Evolutionary conservation across 768 basidiomycete species (phyloP).

Genomic region (Amanita thiersii): DNA sequence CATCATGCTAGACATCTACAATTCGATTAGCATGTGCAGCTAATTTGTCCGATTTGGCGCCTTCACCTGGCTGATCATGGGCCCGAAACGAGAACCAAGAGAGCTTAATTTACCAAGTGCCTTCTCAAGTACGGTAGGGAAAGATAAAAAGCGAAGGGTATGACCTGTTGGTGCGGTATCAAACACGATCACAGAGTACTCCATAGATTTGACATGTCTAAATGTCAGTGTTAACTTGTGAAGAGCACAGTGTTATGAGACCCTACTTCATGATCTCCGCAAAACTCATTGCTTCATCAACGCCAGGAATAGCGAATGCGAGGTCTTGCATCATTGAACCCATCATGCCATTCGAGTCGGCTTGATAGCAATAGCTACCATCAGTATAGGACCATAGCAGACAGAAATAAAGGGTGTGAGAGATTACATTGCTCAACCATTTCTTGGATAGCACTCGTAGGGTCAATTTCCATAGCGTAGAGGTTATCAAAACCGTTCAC

Average conservation of each 20-base stretch:
- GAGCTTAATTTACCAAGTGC: slow-evolving; percentile 91
- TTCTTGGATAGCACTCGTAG: slow-evolving; percentile 94
- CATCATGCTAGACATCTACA: slow-evolving; percentile 92
- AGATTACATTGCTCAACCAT: slow-evolving; percentile 93
- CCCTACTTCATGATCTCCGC: slow-evolving; percentile 99
- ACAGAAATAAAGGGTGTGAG: slow-evolving; percentile 4
- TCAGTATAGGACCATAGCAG: slow-evolving; percentile 3
- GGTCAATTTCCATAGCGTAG: slow-evolving; percentile 99
- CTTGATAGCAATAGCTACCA: slow-evolving; percentile 25
- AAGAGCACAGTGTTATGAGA: background rate
- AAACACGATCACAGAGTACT: slow-evolving; percentile 99
- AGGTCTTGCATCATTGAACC: slow-evolving; percentile 99
- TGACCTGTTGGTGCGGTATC: slow-evolving; percentile 99
- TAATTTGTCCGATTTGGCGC: background rate
- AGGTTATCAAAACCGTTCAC: slow-evolving; percentile 97
- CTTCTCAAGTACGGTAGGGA: slow-evolving; percentile 96
- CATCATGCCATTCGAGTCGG: slow-evolving; percentile 91
- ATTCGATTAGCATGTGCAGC: background rate
- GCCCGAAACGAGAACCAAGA: slow-evolving; percentile 92
- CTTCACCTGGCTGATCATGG: slow-evolving; percentile 83
- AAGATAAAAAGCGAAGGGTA: slow-evolving; percentile 97
- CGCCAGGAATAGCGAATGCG: slow-evolving; percentile 97
- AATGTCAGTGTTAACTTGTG: slow-evolving; percentile 4
- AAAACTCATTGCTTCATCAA: slow-evolving; percentile 99
- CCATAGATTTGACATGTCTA: slow-evolving; percentile 99